Conservation (phyloP, 2,329 filamentous ascomycete species). For the Septoria petroselini region DNA sequence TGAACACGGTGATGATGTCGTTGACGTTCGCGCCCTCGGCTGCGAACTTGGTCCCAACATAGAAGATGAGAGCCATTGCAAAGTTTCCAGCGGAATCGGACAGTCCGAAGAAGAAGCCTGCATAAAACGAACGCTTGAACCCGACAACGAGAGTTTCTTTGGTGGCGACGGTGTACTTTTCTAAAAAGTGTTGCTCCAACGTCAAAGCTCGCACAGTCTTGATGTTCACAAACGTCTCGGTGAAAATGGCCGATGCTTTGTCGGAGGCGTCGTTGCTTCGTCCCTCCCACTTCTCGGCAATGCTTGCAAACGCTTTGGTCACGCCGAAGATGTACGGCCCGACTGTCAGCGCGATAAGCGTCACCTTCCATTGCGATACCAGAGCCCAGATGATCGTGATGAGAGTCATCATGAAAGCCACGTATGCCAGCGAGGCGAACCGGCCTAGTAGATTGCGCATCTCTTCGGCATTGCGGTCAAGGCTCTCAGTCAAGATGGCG, state of each 20-base stretch:
- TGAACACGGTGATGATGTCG: slow-evolving; percentile 69
- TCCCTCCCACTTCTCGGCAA: slow-evolving; percentile 70
- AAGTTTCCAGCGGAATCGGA: slow-evolving; percentile 70
- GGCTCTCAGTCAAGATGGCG: slow-evolving; percentile 62
- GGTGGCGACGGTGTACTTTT: slow-evolving; percentile 58
- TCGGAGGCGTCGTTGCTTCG: slow-evolving; percentile 63
- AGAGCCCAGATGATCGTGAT: slow-evolving; percentile 75
- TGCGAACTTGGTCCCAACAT: slow-evolving; percentile 69
- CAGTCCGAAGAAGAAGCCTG: slow-evolving; percentile 72
- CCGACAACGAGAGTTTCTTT: slow-evolving; percentile 58
- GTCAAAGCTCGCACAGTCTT: slow-evolving; percentile 72
- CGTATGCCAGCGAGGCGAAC: slow-evolving; percentile 68
- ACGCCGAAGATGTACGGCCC: slow-evolving; percentile 65
- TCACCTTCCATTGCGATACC: slow-evolving; percentile 72
- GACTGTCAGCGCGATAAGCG: slow-evolving; percentile 68
- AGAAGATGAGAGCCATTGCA: slow-evolving; percentile 76
- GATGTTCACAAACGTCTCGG: slow-evolving; percentile 75
- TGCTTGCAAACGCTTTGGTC: slow-evolving; percentile 61
- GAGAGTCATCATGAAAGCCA: slow-evolving; percentile 63
- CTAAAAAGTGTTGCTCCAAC: slow-evolving; percentile 67
- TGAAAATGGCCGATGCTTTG: slow-evolving; percentile 60
- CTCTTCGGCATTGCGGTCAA: slow-evolving; percentile 82
- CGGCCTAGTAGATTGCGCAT: slow-evolving; percentile 78
- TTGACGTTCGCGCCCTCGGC: slow-evolving; percentile 52
- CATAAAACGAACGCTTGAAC: slow-evolving; percentile 61